A percentile compares a stretch with the other conserved stretches of the same genome.
Evolutionary conservation across 1,139 yeast species (phyloP).

Genomic region (Kodamaea plutei): DNA sequence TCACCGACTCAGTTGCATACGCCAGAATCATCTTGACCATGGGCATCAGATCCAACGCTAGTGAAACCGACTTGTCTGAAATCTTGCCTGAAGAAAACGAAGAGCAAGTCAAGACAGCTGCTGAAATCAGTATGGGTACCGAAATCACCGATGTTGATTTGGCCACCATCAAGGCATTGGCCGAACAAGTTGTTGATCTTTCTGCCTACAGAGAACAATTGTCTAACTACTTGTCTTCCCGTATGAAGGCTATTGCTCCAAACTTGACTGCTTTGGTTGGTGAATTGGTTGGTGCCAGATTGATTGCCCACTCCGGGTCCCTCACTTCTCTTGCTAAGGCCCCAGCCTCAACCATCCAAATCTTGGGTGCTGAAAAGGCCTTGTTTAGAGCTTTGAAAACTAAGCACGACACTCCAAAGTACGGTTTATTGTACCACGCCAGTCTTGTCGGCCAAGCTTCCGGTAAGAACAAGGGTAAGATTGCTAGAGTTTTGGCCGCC

Average conservation of each 20-base stretch:
- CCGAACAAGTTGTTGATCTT: conserved; percentile 91
- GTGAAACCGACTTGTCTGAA: conserved; percentile 85
- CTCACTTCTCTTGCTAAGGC: conserved; percentile 92
- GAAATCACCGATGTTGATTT: conserved; percentile 89
- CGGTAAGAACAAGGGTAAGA: conserved; percentile 97
- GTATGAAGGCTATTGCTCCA: conserved; percentile 99
- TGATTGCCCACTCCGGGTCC: conserved; percentile 97
- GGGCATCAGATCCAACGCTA: conserved; percentile 92
- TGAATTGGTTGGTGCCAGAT: conserved; percentile 96
- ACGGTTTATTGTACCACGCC: conserved; percentile 95
- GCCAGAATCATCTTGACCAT: conserved; percentile 88
- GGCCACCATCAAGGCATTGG: conserved; percentile 80
- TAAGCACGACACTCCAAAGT: conserved; percentile 97
- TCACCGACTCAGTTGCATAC: conserved; percentile 90
- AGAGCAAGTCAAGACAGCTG: conserved; percentile 82
- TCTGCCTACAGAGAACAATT: conserved; percentile 93
- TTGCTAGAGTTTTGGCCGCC: conserved; percentile 98
- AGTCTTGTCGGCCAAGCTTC: conserved; percentile 97
- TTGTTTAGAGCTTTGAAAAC: conserved; percentile 97
- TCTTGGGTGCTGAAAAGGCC: conserved; percentile 99
- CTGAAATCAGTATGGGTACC: conserved; percentile 98
- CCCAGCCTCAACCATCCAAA: conserved; percentile 98
- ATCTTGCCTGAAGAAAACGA: conserved; percentile 90
- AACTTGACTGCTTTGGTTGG: conserved; percentile 94
- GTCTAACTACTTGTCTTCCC: conserved; percentile 80